Evolutionary conservation across 2,329 filamentous ascomycete species (phyloP).

Genomic region (Scytalidium lignicola): DNA sequence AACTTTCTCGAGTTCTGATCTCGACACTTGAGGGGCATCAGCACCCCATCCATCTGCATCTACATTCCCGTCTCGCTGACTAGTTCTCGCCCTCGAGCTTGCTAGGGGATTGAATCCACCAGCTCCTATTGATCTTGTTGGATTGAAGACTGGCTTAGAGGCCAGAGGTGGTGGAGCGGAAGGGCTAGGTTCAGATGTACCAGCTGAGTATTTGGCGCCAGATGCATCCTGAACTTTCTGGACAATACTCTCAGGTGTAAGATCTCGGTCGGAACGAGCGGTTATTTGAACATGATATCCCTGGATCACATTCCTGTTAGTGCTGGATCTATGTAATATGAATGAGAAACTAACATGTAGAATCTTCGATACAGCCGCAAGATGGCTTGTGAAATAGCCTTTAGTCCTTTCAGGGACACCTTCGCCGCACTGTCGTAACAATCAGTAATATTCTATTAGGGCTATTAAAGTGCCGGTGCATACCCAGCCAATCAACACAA

Average conservation of each 20-base stretch:
- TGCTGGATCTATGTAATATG: not conserved
- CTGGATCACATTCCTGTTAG: slow-evolving; percentile 28
- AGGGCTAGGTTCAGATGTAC: slow-evolving; percentile 53
- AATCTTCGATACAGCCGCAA: slow-evolving; percentile 82
- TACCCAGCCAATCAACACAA: slow-evolving; percentile 85
- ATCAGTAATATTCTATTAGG: slow-evolving; percentile 18
- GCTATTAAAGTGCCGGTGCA: slow-evolving; percentile 17
- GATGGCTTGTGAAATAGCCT: slow-evolving; percentile 95
- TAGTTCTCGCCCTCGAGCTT: slow-evolving; percentile 56
- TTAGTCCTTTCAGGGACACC: slow-evolving; percentile 98
- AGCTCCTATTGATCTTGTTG: slow-evolving; percentile 50
- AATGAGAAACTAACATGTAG: slow-evolving; percentile 58
- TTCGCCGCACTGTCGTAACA: slow-evolving; percentile 68
- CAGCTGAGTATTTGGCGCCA: slow-evolving; percentile 85
- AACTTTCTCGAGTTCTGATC: slow-evolving; percentile 87
- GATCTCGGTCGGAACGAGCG: slow-evolving; percentile 82
- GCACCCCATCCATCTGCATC: slow-evolving; percentile 91
- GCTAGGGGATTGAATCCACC: slow-evolving; percentile 61
- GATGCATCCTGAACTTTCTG: slow-evolving; percentile 94
- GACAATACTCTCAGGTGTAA: slow-evolving; percentile 81
- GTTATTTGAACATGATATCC: slow-evolving; percentile 98
- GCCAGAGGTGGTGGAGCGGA: slow-evolving; percentile 57
- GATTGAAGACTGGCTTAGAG: slow-evolving; percentile 89
- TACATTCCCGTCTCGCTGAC: slow-evolving; percentile 47
- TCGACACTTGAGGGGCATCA: slow-evolving; percentile 86